Percentiles rank a stretch among this genome's conserved stretches.
phyloP scores from a whole-genome alignment of 2,329 filamentous ascomycete genomes.

The Cryphonectria radicalis region DNA sequence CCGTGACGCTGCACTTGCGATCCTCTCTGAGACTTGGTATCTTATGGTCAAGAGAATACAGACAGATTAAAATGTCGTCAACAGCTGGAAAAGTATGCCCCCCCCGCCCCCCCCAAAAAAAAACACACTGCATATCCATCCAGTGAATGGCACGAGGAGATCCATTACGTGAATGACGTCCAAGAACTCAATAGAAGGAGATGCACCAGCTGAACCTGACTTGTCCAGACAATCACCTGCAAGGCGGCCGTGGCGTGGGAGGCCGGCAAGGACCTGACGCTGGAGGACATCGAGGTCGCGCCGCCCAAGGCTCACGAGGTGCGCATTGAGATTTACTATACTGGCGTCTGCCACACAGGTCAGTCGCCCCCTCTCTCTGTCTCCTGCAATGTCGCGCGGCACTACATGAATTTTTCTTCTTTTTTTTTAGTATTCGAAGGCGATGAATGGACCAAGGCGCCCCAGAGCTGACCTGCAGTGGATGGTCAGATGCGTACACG shows the following conservation, averaged over 20 bases:
- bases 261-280: slow-evolving; percentile 82
- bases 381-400: not conserved
- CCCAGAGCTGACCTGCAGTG: slow-evolving; percentile 8
- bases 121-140: not conserved
- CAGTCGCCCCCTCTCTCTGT: slow-evolving; percentile 32
- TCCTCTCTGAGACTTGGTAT: not conserved
- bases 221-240: slow-evolving; percentile 28
- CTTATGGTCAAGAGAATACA: not conserved
- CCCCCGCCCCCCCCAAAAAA: not conserved
- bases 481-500: slow-evolving; percentile 78
- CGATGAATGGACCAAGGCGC: not conserved
- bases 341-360: slow-evolving; percentile 93
- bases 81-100: slow-evolving; percentile 26
- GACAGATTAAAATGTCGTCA: slow-evolving; percentile 19
- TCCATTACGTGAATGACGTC: not conserved
- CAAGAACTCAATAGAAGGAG: not conserved
- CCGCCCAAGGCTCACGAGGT: slow-evolving; percentile 93
- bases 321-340: slow-evolving; percentile 95
- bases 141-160: not conserved
- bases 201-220: not conserved
- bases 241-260: slow-evolving; percentile 97
- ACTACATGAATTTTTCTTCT: too few species aligned
- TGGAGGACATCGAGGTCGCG: slow-evolving; percentile 92
- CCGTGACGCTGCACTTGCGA: not conserved
- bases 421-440: too few species aligned